Evolutionary conservation across 129 eudicot genomes (phyloP).

Genomic region (Artemisia argyi): DNA sequence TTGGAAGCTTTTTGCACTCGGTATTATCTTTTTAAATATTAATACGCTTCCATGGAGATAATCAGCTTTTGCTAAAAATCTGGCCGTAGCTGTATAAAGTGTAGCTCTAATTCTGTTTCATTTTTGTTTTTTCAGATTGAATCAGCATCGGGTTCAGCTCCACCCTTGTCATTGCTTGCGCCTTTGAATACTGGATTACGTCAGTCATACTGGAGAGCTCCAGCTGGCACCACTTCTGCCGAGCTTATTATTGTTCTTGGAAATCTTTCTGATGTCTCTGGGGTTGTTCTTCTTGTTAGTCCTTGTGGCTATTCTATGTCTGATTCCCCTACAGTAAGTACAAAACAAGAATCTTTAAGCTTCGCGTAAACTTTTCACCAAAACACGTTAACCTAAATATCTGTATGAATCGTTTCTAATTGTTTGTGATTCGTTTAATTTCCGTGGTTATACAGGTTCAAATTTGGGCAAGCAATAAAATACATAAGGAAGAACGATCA

Average conservation of each 20-base stretch:
- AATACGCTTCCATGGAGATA: too few species aligned
- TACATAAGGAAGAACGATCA: conserved; percentile 78
- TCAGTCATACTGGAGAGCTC: conserved; percentile 84
- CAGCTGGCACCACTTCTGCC: conserved; percentile 52
- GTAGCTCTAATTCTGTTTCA: not conserved
- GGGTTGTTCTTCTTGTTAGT: conserved; percentile 73
- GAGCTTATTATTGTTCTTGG: conserved; percentile 77
- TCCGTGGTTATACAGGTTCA: conserved; percentile 54
- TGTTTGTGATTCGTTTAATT: not conserved
- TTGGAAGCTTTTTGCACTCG: conserved; percentile 79
- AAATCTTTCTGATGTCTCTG: conserved; percentile 74
- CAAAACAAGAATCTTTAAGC: not conserved
- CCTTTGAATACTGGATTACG: conserved; percentile 63
- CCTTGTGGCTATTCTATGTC: conserved; percentile 86
- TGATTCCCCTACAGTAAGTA: conserved; percentile 89
- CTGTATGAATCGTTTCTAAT: too few species aligned
- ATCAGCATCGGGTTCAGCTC: conserved; percentile 83
- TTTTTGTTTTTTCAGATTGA: conserved; percentile 49
- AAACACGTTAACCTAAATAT: too few species aligned
- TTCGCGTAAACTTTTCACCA: conserved; percentile 29
- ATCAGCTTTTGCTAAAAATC: not conserved
- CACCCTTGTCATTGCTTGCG: conserved; percentile 72
- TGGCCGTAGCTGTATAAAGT: not conserved
- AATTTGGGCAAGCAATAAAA: conserved; percentile 80
- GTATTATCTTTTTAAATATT: conserved; percentile 37